Evolutionary conservation across 1,284 basidiomycete genomes (phyloP).

Genomic region (Taiwanofungus camphoratus): DNA sequence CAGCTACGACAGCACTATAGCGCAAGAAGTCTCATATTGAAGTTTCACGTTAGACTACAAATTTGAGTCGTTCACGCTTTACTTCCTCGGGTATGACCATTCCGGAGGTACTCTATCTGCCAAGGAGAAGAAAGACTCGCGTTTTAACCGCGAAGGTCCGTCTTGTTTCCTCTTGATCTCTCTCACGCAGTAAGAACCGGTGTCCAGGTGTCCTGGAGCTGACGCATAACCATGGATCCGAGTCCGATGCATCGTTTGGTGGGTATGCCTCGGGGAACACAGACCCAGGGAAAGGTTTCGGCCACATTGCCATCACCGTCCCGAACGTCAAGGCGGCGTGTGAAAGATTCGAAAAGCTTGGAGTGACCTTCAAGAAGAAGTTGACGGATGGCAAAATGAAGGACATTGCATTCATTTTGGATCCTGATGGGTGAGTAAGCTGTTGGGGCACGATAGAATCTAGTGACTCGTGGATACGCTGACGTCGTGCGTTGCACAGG

Average conservation of each 20-base stretch:
- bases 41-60: conserved; percentile 49
- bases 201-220: conserved; percentile 64
- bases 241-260: conserved; percentile 67
- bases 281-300: conserved; percentile 75
- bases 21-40: too few species aligned
- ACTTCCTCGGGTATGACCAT: conserved; percentile 75
- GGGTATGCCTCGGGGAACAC: conserved; percentile 80
- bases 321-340: conserved; percentile 82
- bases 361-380: conserved; percentile 87
- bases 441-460: background rate
- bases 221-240: conserved; percentile 86
- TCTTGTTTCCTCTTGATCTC: conserved; percentile 26
- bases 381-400: conserved; percentile 84
- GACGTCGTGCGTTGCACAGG: conserved; percentile 2
- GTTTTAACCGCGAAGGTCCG: conserved; percentile 60
- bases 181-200: background rate
- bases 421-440: conserved; percentile 70
- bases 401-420: conserved; percentile 82
- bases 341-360: conserved; percentile 75
- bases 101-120: conserved; percentile 39
- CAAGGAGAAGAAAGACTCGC: conserved; percentile 25
- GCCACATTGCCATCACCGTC: conserved; percentile 83
- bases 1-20: background rate
- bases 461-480: background rate
- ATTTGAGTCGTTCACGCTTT: conserved; percentile 63